Base-by-base conservation (phyloP, 805 yeast genomes). In the Torulaspora gathmanii region DNA sequence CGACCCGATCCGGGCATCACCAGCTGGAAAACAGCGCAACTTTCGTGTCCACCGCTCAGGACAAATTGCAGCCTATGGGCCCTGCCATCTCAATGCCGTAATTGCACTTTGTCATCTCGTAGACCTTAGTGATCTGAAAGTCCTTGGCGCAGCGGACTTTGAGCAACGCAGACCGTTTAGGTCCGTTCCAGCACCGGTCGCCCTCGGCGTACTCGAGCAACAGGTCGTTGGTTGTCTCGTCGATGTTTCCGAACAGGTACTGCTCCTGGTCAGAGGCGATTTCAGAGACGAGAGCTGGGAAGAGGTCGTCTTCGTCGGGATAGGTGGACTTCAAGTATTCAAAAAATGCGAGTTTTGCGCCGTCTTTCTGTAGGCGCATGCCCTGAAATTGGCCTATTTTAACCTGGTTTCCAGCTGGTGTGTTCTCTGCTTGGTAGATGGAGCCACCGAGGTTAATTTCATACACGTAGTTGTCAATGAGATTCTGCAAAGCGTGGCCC, bases 151-250 rank as follows among this genome's bases (percentile, higher is more conserved):
- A 93, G 13, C 70, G 69, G 44, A 90, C 59, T 17, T 70, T 70
- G 1, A 86, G 82, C 8, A 63, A 67, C 1, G 87, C 90, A 27
- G 83, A 75, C 63, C 99, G 78, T 23, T 70, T 63, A 4, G 97
- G 97, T 0, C 99, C 99, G 61, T 89, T 86, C 96, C 98, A 91
- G 65, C 99, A 93, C 58, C 73, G 77, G 33, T 80, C 81, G 16
- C 99, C 99, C 15, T 70, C 59, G 3, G 64, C 69, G 59, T 72
- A 93, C 25, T 58, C 54, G 25, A 77, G 50, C 16, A 50, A 52
- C 36, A 71, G 44, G 26, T 68, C 68, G 34, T 62, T 67, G 33
- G 60, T 61, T 4, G 55, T 65, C 38, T 55, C 63, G 42, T 50
- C 67, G 49, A 55, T 46, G 13, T 67, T 65, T 3, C 62, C 67